Conservation (phyloP, 106 monocot genomes). For the Ottelia alismoides region DNA sequence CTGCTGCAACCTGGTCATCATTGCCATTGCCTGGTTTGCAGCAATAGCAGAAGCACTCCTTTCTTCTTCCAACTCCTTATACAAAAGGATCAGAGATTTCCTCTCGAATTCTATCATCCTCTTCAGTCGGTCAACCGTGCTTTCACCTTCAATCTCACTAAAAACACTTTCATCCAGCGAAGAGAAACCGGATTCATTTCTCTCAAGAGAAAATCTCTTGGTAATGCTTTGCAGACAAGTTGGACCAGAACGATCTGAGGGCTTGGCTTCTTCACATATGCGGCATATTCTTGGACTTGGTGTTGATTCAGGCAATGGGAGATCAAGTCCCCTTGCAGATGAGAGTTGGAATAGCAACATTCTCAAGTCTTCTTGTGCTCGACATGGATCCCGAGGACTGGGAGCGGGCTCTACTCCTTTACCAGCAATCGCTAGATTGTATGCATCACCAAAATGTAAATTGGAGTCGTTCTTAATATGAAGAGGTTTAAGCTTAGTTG, state of each 20-base stretch:
- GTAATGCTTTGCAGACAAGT: constrained; percentile 32
- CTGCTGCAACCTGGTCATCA: constrained; percentile 92
- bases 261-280: constrained; percentile 26
- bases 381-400: constrained; percentile 43
- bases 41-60: constrained; percentile 84
- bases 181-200: constrained; percentile 57
- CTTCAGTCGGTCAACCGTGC: constrained; percentile 39
- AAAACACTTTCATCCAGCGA: constrained; percentile 58
- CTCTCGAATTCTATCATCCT: constrained; percentile 64
- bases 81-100: constrained; percentile 60
- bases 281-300: constrained; percentile 20
- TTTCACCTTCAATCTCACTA: constrained; percentile 77
- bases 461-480: constrained; percentile 4
- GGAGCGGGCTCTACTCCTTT: constrained; percentile 20
- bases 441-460: constrained; percentile 64
- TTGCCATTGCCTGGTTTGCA: constrained; percentile 86
- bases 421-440: constrained; percentile 34
- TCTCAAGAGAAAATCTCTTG: constrained; percentile 47
- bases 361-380: constrained; percentile 50
- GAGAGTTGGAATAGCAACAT: constrained; percentile 41
- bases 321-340: constrained; percentile 32
- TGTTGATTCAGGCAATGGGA: constrained; percentile 33
- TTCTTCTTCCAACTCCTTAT: constrained; percentile 90
- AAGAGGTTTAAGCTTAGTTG: constrained; percentile 6
- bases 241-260: constrained; percentile 19